phyloP scores from a whole-genome alignment of 805 yeast species.

The Saturnispora saitoi region DNA sequence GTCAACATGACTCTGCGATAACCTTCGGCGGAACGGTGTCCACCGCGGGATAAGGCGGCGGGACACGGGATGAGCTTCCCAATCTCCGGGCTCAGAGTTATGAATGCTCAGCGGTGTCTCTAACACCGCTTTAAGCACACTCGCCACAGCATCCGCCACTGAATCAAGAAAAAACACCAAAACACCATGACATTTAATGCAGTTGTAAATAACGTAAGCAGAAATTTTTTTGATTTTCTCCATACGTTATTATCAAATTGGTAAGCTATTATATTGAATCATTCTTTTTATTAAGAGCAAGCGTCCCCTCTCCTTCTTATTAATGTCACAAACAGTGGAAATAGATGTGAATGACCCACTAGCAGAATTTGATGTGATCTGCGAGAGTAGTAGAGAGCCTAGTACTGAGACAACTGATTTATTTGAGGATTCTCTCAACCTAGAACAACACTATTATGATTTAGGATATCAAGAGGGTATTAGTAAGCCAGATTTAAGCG shows the following conservation, averaged over 20 bases:
- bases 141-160: no score
- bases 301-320: not conserved
- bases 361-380: constrained; percentile 2
- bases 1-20: not conserved
- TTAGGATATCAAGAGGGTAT: constrained; percentile 71
- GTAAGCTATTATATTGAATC: no score
- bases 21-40: not conserved
- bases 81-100: constrained; percentile 1
- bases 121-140: not conserved
- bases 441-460: constrained; percentile 55
- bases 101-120: not conserved
- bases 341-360: constrained; percentile 2
- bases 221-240: not conserved
- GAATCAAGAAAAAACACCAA: no score
- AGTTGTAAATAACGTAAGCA: no score
- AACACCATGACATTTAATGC: no score
- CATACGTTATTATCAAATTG: no score
- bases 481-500: constrained; percentile 48
- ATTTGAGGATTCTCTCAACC: constrained; percentile 46
- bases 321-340: not conserved
- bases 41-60: not conserved
- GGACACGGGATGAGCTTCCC: not conserved
- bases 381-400: not conserved
- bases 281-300: no score
- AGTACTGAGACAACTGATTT: no score